Base-by-base conservation (phyloP, 202 grass and related monocot genomes). In the Dendrocalamus latiflorus region DNA sequence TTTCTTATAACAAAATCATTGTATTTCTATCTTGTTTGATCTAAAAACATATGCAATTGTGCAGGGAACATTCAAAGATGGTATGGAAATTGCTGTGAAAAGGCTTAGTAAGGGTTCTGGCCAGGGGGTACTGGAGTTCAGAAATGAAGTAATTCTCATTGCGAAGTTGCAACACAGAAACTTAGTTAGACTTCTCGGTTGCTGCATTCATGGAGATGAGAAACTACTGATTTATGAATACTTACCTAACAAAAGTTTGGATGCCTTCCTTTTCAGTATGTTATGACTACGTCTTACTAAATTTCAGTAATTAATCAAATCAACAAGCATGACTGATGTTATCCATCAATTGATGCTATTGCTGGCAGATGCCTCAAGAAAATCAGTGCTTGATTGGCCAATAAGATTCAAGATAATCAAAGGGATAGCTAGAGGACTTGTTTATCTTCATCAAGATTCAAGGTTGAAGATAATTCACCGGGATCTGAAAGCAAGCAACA, bases 381-480 rank as follows among this genome's bases (percentile, higher is more conserved):
- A 81, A 72, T n/a, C 71, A 81, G 30, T 67, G 26, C 70, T 91
- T 60, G 70, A 67, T 54, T 91, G 89, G 88, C 57, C 44, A 25
- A 88, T 10, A 22, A 43, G 85, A 45, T 91, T 86, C 28, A 70
- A 81, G 15, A 81, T 91, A 55, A 88, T 91, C 38, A 84, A 74
- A 77, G 81, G 89, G 30, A 34, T 91, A 36, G 85, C 85, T 67
- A 83, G 89, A 77, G 89, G 81, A 22, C 71, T 91, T 73, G 48
- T 91, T 33, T 91, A 91, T 42, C 85, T 91, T n/a, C n/a, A n/a
- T n/a, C n/a, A n/a, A n/a, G n/a, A n/a, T n/a, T n/a, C n/a, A n/a
- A n/a, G n/a, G n/a, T n/a, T n/a, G n/a, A n/a, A n/a, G n/a, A n/a
- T n/a, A n/a, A n/a, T n/a, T n/a, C n/a, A n/a, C n/a, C n/a, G n/a